Percentiles rank a stretch among this genome's conserved stretches.
Conservation (phyloP, 2,329 filamentous ascomycete genomes). For the Monilinia laxa region DNA sequence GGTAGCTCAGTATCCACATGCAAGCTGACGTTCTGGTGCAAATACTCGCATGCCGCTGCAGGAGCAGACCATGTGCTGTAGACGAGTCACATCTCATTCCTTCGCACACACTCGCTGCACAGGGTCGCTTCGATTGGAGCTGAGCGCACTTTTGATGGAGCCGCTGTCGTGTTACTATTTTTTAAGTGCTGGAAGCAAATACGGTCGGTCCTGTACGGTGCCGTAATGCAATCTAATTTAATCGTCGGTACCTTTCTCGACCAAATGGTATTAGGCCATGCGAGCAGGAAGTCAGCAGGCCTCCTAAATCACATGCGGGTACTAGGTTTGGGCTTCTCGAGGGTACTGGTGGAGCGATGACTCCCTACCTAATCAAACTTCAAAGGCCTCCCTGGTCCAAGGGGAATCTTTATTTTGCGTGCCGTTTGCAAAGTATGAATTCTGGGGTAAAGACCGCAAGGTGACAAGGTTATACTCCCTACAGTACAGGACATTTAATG, state of each 20-base stretch:
- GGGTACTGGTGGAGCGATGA: not conserved
- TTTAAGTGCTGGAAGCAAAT: not conserved
- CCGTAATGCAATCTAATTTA: not conserved
- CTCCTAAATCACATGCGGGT: not conserved
- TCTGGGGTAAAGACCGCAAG: too few species aligned
- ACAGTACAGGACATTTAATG: too few species aligned
- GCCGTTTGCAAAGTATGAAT: not conserved
- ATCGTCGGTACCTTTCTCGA: not conserved
- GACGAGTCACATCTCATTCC: conserved; percentile 4
- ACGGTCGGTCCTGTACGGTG: too few species aligned
- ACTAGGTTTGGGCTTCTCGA: too few species aligned
- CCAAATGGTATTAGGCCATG: conserved; percentile 1
- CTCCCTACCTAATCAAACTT: not conserved
- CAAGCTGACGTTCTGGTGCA: conserved; percentile 8
- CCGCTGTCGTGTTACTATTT: not conserved
- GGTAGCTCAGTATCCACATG: conserved; percentile 6
- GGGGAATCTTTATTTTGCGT: not conserved
- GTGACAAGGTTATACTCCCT: too few species aligned
- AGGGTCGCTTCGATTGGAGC: not conserved
- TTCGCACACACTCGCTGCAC: not conserved
- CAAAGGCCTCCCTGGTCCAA: not conserved
- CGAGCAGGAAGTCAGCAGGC: conserved; percentile 18
- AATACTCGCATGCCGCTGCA: not conserved
- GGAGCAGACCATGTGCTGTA: conserved; percentile 4
- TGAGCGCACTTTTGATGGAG: not conserved